Evolutionary conservation across 2,329 filamentous ascomycete species (phyloP).

Genomic region (Penicillium sp.): DNA sequence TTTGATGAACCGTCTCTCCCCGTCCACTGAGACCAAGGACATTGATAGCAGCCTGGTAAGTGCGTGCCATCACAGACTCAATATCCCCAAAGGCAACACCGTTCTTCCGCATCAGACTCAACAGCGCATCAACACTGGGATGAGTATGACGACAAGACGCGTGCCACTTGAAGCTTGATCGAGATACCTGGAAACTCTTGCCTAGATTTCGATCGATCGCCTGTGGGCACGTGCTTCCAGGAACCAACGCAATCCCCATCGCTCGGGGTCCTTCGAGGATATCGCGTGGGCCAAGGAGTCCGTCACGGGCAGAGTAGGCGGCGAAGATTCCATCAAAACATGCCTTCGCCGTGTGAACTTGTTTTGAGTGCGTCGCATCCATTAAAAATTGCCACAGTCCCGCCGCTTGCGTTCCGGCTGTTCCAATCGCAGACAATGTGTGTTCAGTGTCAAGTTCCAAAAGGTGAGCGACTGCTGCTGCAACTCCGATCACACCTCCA

Average conservation of each 20-base stretch:
- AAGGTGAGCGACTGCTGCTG: constrained; percentile 26
- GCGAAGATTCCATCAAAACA: constrained; percentile 34
- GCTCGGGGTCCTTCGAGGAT: constrained; percentile 30
- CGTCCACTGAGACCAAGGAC: constrained; percentile 28
- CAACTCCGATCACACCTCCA: constrained; percentile 29
- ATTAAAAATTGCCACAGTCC: constrained; percentile 34
- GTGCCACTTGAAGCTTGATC: constrained; percentile 37
- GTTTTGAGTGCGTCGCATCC: constrained; percentile 32
- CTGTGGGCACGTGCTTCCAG: constrained; percentile 18
- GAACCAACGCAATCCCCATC: constrained; percentile 27
- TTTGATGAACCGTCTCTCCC: constrained; percentile 34
- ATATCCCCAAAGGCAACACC: constrained; percentile 28
- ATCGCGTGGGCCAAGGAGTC: constrained; percentile 28
- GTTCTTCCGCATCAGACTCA: constrained; percentile 28
- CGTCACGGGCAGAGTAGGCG: constrained; percentile 27
- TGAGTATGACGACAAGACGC: constrained; percentile 35
- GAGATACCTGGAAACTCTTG: constrained; percentile 23
- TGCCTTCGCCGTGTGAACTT: constrained; percentile 33
- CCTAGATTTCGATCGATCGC: constrained; percentile 28
- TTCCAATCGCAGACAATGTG: constrained; percentile 30
- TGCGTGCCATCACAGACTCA: constrained; percentile 25
- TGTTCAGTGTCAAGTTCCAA: constrained; percentile 22
- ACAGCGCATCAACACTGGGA: constrained; percentile 30
- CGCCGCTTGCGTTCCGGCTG: constrained; percentile 33
- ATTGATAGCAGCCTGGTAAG: constrained; percentile 32